Conservation (phyloP, 768 basidiomycete species). For the Galerina marginata region DNA sequence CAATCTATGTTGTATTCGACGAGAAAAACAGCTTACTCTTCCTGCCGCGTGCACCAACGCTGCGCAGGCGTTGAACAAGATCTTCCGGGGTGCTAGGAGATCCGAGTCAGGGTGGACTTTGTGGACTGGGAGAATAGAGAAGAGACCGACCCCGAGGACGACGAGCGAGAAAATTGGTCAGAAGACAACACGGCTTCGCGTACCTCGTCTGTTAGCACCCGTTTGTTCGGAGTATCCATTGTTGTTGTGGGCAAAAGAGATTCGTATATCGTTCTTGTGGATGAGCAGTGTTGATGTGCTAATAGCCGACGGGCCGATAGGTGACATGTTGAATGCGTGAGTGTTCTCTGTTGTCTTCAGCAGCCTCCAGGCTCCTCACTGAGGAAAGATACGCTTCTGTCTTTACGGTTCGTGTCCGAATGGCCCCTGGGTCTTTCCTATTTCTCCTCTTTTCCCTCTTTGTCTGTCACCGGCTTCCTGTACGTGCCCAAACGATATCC, state of each 20-base stretch:
- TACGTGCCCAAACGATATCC: constrained; percentile 53
- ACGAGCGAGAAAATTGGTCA: constrained; percentile 17
- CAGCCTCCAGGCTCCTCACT: constrained; percentile 10
- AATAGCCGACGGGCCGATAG: constrained; percentile 3
- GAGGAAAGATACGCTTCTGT: background rate
- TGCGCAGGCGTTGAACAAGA: constrained; percentile 57
- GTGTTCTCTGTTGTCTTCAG: background rate
- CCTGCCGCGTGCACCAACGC: constrained; percentile 60
- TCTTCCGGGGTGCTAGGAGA: constrained; percentile 50
- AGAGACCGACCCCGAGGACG: constrained; percentile 15
- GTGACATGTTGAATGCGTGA: background rate
- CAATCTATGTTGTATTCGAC: constrained; percentile 4
- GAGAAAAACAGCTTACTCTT: constrained; percentile 51
- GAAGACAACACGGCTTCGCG: constrained; percentile 12
- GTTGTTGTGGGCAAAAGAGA: background rate
- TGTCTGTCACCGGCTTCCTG: constrained; percentile 29
- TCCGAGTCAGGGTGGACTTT: background rate
- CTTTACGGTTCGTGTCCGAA: constrained; percentile 24
- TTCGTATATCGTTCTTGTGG: background rate
- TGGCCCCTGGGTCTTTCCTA: constrained; percentile 34
- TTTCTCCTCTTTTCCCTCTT: constrained; percentile 32
- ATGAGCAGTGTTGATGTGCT: no score
- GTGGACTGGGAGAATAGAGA: background rate
- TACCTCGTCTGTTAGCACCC: constrained; percentile 31
- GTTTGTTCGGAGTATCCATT: constrained; percentile 30